Percentiles rank a stretch among this genome's conserved stretches.
These are phyloP conservation scores for Candida ascalaphidarum DNA, from an alignment of 805 yeast genomes.

Conservation along the genomic window DNA sequence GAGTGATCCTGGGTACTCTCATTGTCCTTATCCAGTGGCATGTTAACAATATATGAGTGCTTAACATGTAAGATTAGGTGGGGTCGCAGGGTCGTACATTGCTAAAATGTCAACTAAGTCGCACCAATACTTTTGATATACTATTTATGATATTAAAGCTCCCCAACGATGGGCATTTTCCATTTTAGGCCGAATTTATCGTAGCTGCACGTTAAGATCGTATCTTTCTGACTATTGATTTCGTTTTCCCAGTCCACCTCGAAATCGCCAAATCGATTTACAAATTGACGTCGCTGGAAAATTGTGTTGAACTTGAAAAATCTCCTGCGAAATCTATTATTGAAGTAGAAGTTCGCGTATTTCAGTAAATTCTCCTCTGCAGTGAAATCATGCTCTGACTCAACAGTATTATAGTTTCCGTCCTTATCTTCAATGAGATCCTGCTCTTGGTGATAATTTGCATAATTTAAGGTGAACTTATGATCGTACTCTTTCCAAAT, in stretches of 20 bases:
- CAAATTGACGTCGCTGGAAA: constrained; percentile 32
- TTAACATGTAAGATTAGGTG: too few relatives aligned
- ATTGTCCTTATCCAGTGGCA: too few relatives aligned
- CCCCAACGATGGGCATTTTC: constrained; percentile 34
- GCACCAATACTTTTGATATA: too few relatives aligned
- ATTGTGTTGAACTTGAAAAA: constrained; percentile 32
- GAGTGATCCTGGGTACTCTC: too few relatives aligned
- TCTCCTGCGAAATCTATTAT: constrained; percentile 19
- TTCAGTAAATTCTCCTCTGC: constrained; percentile 12
- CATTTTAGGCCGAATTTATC: constrained; percentile 31
- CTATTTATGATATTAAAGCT: constrained; percentile 9
- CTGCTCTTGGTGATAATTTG: too few relatives aligned
- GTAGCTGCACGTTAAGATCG: constrained; percentile 17
- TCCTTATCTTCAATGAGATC: too few relatives aligned
- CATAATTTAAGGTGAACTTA: not conserved
- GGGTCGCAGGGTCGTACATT: too few relatives aligned
- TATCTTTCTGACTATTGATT: constrained; percentile 1
- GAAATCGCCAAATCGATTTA: constrained; percentile 33
- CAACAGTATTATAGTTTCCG: too few relatives aligned
- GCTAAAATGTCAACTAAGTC: too few relatives aligned
- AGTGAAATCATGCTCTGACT: not conserved
- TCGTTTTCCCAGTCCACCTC: constrained; percentile 8
- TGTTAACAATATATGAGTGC: too few relatives aligned
- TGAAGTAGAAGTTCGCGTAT: constrained; percentile 27
- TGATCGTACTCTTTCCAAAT: constrained; percentile 11